These are phyloP conservation scores for Fusarium mexicanum DNA, from an alignment of 2,329 filamentous ascomycete species.

Conservation along the genomic window DNA sequence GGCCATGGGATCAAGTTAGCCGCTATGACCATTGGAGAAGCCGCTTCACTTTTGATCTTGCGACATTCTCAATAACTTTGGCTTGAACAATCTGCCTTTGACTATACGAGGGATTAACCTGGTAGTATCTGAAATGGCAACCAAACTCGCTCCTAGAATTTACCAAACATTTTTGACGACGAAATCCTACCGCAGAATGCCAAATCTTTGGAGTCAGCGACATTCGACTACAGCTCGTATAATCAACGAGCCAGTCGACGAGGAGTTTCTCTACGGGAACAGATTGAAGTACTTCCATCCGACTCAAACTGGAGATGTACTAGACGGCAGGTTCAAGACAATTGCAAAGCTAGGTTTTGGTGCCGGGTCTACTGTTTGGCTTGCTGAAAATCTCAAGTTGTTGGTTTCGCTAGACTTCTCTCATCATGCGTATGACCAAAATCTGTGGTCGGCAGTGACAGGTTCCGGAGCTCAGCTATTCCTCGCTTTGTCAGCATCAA, in stretches of 20 bases:
- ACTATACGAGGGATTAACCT: too few relatives aligned
- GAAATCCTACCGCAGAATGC: not conserved
- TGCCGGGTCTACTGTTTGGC: conserved; percentile 51
- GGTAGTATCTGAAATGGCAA: not conserved
- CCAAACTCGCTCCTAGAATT: not conserved
- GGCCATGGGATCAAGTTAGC: too few relatives aligned
- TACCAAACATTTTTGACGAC: not conserved
- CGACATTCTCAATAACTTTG: not conserved
- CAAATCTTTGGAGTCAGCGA: not conserved
- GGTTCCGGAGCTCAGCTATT: accelerated
- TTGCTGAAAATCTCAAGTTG: conserved; percentile 43
- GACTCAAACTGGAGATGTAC: conserved; percentile 38
- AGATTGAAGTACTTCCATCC: conserved; percentile 26
- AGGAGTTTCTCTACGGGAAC: conserved; percentile 24
- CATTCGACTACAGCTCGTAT: not conserved
- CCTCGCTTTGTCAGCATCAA: conserved; percentile 28
- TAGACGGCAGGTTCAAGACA: conserved; percentile 49
- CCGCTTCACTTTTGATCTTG: not conserved
- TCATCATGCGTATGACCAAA: too few relatives aligned
- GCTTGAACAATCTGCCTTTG: too few relatives aligned
- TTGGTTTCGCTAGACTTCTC: accelerated
- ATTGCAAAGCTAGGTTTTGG: conserved; percentile 51
- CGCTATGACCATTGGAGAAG: not conserved
- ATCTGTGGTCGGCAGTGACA: not conserved
- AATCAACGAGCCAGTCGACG: conserved; percentile 25